A percentile compares a stretch with the other conserved stretches of the same genome.
These are phyloP conservation scores for Pelargonium exstipulatum DNA, from an alignment of 441 rosid genomes.

Conservation along the genomic window DNA sequence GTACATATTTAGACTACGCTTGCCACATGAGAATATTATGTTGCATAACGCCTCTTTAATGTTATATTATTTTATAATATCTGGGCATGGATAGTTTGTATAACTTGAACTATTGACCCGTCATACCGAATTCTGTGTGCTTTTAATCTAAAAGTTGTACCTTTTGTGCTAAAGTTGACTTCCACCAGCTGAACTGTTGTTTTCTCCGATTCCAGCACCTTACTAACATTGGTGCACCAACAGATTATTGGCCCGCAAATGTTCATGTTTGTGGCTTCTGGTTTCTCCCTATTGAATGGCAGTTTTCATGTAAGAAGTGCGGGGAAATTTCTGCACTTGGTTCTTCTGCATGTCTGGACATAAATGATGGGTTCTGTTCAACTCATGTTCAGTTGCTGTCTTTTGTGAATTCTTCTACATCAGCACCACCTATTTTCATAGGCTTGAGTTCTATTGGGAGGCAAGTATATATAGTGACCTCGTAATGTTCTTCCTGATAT, in stretches of 20 bases:
- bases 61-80: not conserved
- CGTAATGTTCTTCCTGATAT: not conserved
- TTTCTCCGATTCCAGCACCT: constrained; percentile 8
- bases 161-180: not conserved
- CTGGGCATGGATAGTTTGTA: not conserved
- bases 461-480: constrained; percentile 33
- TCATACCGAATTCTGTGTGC: not conserved
- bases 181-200: not conserved
- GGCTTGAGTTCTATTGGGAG: constrained; percentile 85
- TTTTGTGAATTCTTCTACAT: constrained; percentile 40
- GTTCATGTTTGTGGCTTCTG: constrained; percentile 77
- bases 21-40: not conserved
- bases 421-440: constrained; percentile 53
- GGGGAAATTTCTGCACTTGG: constrained; percentile 34
- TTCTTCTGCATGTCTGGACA: constrained; percentile 24
- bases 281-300: constrained; percentile 81
- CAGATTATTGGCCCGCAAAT: constrained; percentile 89
- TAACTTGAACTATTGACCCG: not conserved
- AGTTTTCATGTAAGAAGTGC: constrained; percentile 70
- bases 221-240: constrained; percentile 15
- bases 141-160: not conserved
- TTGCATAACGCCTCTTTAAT: no score
- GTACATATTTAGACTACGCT: not conserved
- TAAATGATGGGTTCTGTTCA: constrained; percentile 40
- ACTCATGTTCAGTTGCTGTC: constrained; percentile 48